Base-by-base conservation (phyloP, 805 yeast genomes). In the Myxozyma melibiosi region DNA sequence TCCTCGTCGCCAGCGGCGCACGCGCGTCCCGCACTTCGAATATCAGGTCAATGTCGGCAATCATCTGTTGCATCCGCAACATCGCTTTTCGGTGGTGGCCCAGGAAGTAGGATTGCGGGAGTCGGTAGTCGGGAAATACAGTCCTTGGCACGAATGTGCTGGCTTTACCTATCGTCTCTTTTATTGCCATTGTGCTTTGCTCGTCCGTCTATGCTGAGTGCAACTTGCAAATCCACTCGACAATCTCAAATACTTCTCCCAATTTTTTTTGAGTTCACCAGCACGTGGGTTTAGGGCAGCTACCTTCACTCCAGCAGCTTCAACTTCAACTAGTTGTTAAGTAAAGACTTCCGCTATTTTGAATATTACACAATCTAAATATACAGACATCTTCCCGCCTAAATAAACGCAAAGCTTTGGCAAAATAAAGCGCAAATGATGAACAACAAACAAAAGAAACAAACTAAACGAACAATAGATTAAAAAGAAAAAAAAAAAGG, bases 71-170 rank as follows among this genome's bases (percentile, higher is more conserved):
- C 74, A 91, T 82, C 58, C 74, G 79, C 45, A 82, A 79, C 28
- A 92, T 74, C 0, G 97, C 96, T 59, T 83, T 84, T 59, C 83
- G 82, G 66, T 92, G 98, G 69, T 91, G 97, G 11, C 97, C 97
- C 65, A 89, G 89, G 73, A 90, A 90, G 70, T 88, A 72, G 0
- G 84, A 44, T 14, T 52, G 43, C 24, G 61, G 77, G 13, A 90
- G 80, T 49, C 82, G 81, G 68, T 86, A 86, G 13, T 79, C 77
- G 1, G 97, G 96, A 66, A 91, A 91, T n/a, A 71, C 69, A 34
- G 74, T 67, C 49, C 97, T 73, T 0, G 97, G 96, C 13, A 78
- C 68, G 67, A 90, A 90, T 14, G 24, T 22, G 4, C 22, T n/a
- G n/a, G n/a, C 16, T 14, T 45, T 45, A 4, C 13, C 16, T 24